Conservation (phyloP, 73 alveolate genomes). For the Blepharisma stoltei region DNA sequence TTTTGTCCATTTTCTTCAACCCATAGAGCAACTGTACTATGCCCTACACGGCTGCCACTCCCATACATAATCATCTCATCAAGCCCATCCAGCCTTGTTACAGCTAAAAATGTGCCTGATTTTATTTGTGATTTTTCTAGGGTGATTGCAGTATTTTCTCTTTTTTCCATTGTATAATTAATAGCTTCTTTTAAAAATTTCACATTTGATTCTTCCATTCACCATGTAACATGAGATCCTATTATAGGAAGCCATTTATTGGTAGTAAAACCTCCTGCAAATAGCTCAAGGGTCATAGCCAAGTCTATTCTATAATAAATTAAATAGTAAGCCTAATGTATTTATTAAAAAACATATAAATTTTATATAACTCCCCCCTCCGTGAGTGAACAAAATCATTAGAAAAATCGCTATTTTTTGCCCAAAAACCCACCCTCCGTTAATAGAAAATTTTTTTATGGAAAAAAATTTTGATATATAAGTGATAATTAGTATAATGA, state of each 20-base stretch:
- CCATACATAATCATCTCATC: conserved; percentile 92
- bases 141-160: conserved; percentile 56
- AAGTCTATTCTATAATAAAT: too few species aligned
- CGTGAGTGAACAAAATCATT: too few species aligned
- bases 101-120: conserved; percentile 86
- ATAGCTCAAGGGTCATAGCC: conserved; percentile 61
- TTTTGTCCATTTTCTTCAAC: conserved; percentile 60
- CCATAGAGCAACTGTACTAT: conserved; percentile 75
- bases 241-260: conserved; percentile 63
- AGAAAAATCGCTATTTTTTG: too few species aligned
- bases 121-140: conserved; percentile 64
- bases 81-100: conserved; percentile 86
- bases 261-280: conserved; percentile 81
- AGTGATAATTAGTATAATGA: too few species aligned
- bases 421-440: too few species aligned
- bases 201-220: conserved; percentile 71
- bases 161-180: conserved; percentile 66
- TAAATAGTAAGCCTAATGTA: too few species aligned
- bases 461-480: too few species aligned
- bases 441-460: too few species aligned
- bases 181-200: conserved; percentile 65
- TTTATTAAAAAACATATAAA: too few species aligned
- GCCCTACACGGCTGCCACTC: conserved; percentile 89
- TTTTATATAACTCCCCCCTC: too few species aligned
- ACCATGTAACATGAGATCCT: conserved; percentile 66